Evolutionary conservation across 2,329 filamentous ascomycete species (phyloP).

Genomic region (Epichloe coenophiala): DNA sequence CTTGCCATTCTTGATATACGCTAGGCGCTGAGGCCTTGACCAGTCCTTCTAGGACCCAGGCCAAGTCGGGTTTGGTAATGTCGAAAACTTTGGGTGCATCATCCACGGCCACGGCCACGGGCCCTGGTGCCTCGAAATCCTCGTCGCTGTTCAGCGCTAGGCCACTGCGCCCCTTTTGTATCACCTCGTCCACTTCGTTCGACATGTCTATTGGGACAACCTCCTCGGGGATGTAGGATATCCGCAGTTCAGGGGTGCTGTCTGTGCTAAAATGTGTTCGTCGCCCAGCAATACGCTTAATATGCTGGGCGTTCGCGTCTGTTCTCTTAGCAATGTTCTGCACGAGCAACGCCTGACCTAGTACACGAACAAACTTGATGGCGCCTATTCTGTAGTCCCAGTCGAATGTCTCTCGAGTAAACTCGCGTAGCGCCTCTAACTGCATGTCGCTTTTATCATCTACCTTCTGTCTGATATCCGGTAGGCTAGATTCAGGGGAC

Average conservation of each 20-base stretch:
- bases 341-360: slow-evolving; percentile 64
- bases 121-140: slow-evolving; percentile 35
- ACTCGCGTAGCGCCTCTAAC: slow-evolving; percentile 49
- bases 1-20: slow-evolving; percentile 17
- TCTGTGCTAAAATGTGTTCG: slow-evolving; percentile 64
- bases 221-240: slow-evolving; percentile 63
- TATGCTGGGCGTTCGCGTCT: slow-evolving; percentile 27
- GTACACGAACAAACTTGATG: slow-evolving; percentile 67
- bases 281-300: slow-evolving; percentile 53
- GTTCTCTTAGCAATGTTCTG: slow-evolving; percentile 32
- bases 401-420: slow-evolving; percentile 68
- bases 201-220: slow-evolving; percentile 68
- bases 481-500: slow-evolving; percentile 43
- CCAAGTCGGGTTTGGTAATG: slow-evolving; percentile 45
- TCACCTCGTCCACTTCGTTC: slow-evolving; percentile 52
- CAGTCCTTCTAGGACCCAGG: slow-evolving; percentile 26
- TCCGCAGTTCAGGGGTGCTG: slow-evolving; percentile 59
- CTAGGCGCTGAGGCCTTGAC: slow-evolving; percentile 14
- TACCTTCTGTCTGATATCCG: slow-evolving; percentile 14
- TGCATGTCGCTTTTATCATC: slow-evolving; percentile 13
- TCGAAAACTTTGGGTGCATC: slow-evolving; percentile 38
- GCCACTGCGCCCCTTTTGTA: slow-evolving; percentile 35
- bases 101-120: slow-evolving; percentile 11
- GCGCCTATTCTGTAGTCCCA: slow-evolving; percentile 72
- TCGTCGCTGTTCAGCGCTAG: slow-evolving; percentile 54